phyloP scores from a whole-genome alignment of 106 monocot genomes.

The Amphibolis antarctica region DNA sequence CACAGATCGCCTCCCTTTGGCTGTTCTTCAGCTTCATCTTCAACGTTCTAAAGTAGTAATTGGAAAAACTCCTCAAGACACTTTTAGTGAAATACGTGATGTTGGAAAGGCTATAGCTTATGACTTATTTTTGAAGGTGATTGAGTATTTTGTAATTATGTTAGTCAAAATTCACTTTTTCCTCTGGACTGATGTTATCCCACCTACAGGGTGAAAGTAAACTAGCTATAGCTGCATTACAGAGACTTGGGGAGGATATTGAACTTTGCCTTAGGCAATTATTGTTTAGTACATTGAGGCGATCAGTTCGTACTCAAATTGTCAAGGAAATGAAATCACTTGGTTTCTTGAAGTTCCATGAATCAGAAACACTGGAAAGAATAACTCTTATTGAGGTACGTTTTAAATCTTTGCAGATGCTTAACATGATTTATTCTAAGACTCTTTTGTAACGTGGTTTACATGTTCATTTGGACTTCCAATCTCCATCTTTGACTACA shows the following conservation, averaged over 20 bases:
- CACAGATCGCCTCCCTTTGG: constrained; percentile 70
- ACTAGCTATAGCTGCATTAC: constrained; percentile 57
- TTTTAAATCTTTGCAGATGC: neutral
- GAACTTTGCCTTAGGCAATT: constrained; percentile 66
- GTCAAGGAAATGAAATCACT: constrained; percentile 54
- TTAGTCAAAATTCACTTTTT: neutral
- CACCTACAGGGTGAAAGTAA: constrained; percentile 71
- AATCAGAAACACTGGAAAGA: constrained; percentile 48
- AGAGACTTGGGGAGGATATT: constrained; percentile 82
- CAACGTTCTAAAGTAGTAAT: constrained; percentile 31
- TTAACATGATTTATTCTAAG: constrained; percentile 5
- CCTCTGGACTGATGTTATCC: constrained; percentile 7
- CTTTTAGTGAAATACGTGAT: constrained; percentile 60
- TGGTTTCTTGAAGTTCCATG: constrained; percentile 50
- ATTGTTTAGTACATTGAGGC: constrained; percentile 73
- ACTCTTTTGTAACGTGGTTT: neutral
- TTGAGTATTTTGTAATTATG: constrained; percentile 6
- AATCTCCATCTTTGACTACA: constrained; percentile 3
- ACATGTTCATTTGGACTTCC: neutral
- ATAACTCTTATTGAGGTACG: constrained; percentile 84
- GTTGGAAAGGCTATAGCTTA: constrained; percentile 79
- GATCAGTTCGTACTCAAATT: constrained; percentile 59
- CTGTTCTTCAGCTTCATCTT: constrained; percentile 78
- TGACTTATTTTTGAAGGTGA: constrained; percentile 87
- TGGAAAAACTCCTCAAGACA: constrained; percentile 43